phyloP scores from a whole-genome alignment of 2,329 filamentous ascomycete species.

The Exophiala phaeomuriformis region DNA sequence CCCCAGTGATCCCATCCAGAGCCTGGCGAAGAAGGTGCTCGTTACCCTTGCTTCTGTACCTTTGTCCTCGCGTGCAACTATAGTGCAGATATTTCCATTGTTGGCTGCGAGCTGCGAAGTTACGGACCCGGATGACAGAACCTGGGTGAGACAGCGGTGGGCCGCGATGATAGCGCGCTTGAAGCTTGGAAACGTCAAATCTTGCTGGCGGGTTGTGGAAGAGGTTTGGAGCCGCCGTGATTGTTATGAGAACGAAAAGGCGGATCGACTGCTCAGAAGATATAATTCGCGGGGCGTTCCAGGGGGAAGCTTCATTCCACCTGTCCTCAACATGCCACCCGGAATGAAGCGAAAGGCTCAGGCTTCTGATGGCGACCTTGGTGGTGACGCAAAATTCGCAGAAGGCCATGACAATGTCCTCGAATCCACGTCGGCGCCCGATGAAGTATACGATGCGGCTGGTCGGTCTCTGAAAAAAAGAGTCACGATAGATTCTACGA shows the following conservation, averaged over 20 bases:
- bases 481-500: slow-evolving; percentile 6
- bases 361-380: background rate
- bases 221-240: slow-evolving; percentile 63
- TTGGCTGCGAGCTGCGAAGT: slow-evolving; percentile 61
- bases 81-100: slow-evolving; percentile 64
- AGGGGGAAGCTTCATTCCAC: slow-evolving; percentile 18
- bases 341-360: slow-evolving; percentile 18
- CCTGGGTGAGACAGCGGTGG: slow-evolving; percentile 60
- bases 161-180: slow-evolving; percentile 52
- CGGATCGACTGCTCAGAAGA: slow-evolving; percentile 28
- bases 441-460: slow-evolving; percentile 2
- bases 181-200: slow-evolving; percentile 61
- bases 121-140: slow-evolving; percentile 50
- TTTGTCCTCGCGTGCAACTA: slow-evolving; percentile 53
- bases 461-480: slow-evolving; percentile 11
- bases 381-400: slow-evolving; percentile 6
- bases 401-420: background rate
- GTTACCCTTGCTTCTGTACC: slow-evolving; percentile 58
- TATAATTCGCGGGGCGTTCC: slow-evolving; percentile 42
- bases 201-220: slow-evolving; percentile 56
- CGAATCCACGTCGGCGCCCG: background rate
- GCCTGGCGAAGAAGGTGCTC: slow-evolving; percentile 56
- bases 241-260: slow-evolving; percentile 40
- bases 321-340: slow-evolving; percentile 18
- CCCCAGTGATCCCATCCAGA: slow-evolving; percentile 50